These are phyloP conservation scores for Beverwykella pulmonaria DNA, from an alignment of 495 filamentous ascomycete species.

Conservation along the genomic window DNA sequence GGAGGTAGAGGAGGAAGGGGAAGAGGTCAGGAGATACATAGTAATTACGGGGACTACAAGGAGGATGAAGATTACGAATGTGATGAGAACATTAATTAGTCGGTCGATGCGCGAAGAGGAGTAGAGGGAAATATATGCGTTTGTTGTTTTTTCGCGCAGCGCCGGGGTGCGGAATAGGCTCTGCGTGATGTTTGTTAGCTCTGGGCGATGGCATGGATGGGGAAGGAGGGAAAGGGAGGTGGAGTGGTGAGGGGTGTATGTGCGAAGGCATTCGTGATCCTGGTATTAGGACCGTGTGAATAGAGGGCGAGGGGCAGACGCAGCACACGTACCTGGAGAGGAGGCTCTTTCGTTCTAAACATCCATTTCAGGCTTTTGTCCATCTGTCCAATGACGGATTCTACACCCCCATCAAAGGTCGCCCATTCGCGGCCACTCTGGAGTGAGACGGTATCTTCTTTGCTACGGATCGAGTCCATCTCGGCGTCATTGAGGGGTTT, in stretches of 20 bases:
- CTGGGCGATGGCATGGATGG: no score
- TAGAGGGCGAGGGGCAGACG: no score
- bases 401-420: constrained; percentile 48
- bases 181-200: constrained; percentile 2
- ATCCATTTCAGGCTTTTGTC: constrained; percentile 37
- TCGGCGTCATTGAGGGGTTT: constrained; percentile 42
- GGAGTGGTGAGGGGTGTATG: no score
- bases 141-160: constrained; percentile 43
- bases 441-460: constrained; percentile 50
- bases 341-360: constrained; percentile 13
- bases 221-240: neutral
- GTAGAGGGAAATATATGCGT: constrained; percentile 47
- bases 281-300: no score
- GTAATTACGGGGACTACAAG: constrained; percentile 49
- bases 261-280: no score
- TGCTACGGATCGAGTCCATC: constrained; percentile 43
- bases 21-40: constrained; percentile 44
- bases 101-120: constrained; percentile 42
- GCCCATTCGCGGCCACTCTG: constrained; percentile 47
- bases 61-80: constrained; percentile 45
- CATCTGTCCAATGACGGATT: constrained; percentile 38
- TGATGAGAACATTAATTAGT: constrained; percentile 43
- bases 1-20: no score
- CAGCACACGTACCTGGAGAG: constrained; percentile 10
- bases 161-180: constrained; percentile 39